Percentiles rank a stretch among this genome's conserved stretches.
Evolutionary conservation across 2,329 filamentous ascomycete genomes (phyloP).

Genomic region (Cladosporium colombiae): DNA sequence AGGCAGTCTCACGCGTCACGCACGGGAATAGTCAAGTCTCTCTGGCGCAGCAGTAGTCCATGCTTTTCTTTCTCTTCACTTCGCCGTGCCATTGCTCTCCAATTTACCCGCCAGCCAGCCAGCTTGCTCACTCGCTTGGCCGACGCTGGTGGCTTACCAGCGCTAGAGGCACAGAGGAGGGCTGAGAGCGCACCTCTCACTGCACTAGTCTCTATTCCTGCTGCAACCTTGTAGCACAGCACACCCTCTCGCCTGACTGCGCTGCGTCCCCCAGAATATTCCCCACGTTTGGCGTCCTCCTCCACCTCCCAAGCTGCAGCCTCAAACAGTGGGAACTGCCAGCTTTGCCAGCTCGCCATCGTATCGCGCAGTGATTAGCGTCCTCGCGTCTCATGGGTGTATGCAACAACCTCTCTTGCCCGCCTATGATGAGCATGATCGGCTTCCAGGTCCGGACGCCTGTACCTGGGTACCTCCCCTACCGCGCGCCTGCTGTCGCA

Average conservation of each 20-base stretch:
- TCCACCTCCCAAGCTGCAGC: neutral
- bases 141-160: constrained; percentile 8
- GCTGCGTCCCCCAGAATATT: neutral
- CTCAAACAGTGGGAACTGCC: neutral
- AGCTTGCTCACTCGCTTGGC: constrained; percentile 9
- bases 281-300: constrained; percentile 17
- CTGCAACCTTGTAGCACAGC: neutral
- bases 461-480: constrained; percentile 6
- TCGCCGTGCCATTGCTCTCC: neutral
- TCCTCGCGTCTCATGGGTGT: neutral
- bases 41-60: neutral
- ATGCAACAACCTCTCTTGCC: neutral
- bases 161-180: neutral
- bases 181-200: neutral
- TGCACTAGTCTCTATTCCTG: neutral
- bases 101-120: neutral
- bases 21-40: neutral
- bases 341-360: neutral
- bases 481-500: constrained; percentile 1
- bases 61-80: neutral
- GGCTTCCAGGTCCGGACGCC: neutral
- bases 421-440: constrained; percentile 6
- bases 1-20: constrained; percentile 1
- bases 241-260: neutral
- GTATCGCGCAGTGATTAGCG: constrained; percentile 2